Percentiles rank a stretch among this genome's conserved stretches.
These are phyloP conservation scores for Magnolia kwangsiensis DNA, from an alignment of 164 flowering plant genomes.

Conservation along the genomic window DNA sequence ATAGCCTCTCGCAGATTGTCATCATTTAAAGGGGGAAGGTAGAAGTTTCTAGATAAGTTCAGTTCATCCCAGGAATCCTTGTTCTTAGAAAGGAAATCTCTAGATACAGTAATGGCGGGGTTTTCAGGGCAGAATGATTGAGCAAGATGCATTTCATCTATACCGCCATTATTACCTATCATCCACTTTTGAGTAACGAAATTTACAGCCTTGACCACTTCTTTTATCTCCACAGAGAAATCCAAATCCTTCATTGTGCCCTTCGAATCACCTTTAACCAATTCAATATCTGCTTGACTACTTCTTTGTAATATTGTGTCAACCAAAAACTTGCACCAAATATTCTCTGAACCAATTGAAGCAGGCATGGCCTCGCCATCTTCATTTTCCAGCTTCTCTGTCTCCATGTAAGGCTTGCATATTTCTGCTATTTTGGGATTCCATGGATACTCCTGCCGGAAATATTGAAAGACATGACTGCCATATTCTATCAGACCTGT, in stretches of 20 bases:
- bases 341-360: constrained; percentile 27
- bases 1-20: constrained; percentile 57
- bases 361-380: constrained; percentile 19
- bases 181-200: neutral
- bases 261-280: constrained; percentile 2
- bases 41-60: constrained; percentile 50
- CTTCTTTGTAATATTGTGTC: constrained; percentile 39
- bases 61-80: constrained; percentile 45
- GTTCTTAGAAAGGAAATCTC: constrained; percentile 34
- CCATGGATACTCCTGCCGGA: constrained; percentile 32
- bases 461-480: constrained; percentile 52
- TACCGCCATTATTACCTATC: neutral
- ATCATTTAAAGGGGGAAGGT: constrained; percentile 77
- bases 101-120: constrained; percentile 68
- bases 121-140: constrained; percentile 64
- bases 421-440: constrained; percentile 15
- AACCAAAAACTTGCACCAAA: constrained; percentile 54
- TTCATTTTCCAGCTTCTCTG: constrained; percentile 18
- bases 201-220: constrained; percentile 9
- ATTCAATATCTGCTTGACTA: neutral
- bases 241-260: constrained; percentile 13
- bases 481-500: constrained; percentile 75
- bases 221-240: constrained; percentile 11
- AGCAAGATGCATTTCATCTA: constrained; percentile 20
- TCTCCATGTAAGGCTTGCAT: constrained; percentile 17